Base-by-base conservation (phyloP, 495 filamentous ascomycete species). In the Aspergillus steynii region DNA sequence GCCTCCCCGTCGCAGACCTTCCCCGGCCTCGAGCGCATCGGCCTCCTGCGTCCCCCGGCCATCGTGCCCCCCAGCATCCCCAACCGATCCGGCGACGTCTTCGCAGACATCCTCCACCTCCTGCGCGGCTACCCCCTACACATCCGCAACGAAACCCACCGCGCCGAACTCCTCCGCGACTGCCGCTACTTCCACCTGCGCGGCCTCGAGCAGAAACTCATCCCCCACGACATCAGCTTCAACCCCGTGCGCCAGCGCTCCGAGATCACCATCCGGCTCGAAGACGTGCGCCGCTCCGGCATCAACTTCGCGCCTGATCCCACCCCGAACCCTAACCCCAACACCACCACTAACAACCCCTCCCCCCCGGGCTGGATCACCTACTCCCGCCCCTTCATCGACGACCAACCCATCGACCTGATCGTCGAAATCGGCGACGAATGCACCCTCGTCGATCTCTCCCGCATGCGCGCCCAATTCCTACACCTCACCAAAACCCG, bases 161-260 rank as follows among this genome's bases (percentile, higher is more conserved):
- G 94, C 12, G 82, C 83, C 7, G 85, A 89, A 57, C 82, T 99
- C 1, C 79, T 99, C 0, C 82, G 90, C 20, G 94, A 99, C 71
- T 96, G 90, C 70, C 87, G 90, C 46, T 99, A 97, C 65, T 97
- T 93, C 72, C 90, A 96, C 68, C 87, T 99, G 55, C 92, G 92
- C 64, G 92, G 92, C 0, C 71, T 97, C 0, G 95, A 97, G 73
- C 94, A 99, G 73, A 86, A 85, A 57, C 76, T 99, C 10, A 92
- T 97, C 47, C 84, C 90, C 1, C 89, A 93, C 68, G 72, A 85
- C 31, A 90, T 96, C 54, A 84, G 82, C 52, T 92, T 85, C 75
- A 97, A 97, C 62, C 84, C 88, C 31, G 74, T 82, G 28, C 82
- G 86, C 2, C 75, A 80, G 9, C 77, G 81, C 20, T 80, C 86